Base-by-base conservation (phyloP, 2,329 filamentous ascomycete species). In the Simplicillium sp. region DNA sequence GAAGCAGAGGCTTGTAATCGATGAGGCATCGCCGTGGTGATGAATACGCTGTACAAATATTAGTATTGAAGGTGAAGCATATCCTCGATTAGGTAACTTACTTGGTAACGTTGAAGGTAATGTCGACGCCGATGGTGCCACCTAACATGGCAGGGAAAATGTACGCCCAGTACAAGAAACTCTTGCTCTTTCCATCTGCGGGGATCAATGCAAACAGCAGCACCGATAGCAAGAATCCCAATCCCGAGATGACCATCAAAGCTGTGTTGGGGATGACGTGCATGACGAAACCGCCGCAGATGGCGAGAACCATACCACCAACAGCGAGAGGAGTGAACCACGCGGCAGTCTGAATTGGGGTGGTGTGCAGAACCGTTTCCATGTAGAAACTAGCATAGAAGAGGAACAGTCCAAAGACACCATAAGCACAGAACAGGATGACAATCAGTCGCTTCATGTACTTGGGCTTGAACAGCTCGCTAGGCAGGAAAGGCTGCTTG, bases 31-130 rank as follows among this genome's bases (percentile, higher is more conserved):
- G 73, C 75, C 0, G 83, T 87, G 0, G 83, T 87, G 56, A 87
- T 83, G 59, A 85, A 89, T 44, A 89, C 74, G 51, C 20, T 25
- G 20, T 25, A 25, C 20, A 5, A 9, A 25, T 25, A 25, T 25
- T 25, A 25, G 20, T 25, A 25, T n/a, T n/a, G n/a, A n/a, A n/a
- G n/a, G n/a, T n/a, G n/a, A n/a, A n/a, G n/a, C n/a, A n/a, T n/a
- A n/a, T n/a, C n/a, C n/a, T n/a, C n/a, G 20, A 25, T 25, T 9
- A 25, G 5, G 9, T 25, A 5, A 25, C 20, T 25, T 25, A 25
- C 20, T 84, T 88, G 14, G 80, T 75, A 1, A 88, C 73, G 53
- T 82, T 87, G 61, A 82, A 88, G 7, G 77, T 78, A 41, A 88
- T 77, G 52, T 90, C 85, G 44, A 88, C 78, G 14, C 81, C 83